Evolutionary conservation across 2,329 filamentous ascomycete genomes (phyloP), one percentile per base, ranked within the genome.

Genomic region (Aureobasidium vineae): DNA sequence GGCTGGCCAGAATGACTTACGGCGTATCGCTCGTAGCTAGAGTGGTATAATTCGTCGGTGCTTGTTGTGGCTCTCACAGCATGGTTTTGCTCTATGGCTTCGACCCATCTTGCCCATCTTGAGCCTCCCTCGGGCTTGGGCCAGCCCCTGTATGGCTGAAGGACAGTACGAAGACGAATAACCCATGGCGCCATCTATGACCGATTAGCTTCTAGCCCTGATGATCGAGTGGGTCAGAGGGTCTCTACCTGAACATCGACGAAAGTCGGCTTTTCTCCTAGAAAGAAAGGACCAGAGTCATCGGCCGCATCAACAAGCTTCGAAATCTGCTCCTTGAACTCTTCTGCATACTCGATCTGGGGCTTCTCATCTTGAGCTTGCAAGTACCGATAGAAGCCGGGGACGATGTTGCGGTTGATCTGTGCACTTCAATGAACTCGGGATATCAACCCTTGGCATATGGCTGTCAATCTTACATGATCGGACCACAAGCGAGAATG

Each of bases 401-500:
- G 90, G 1, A 96, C 85, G 65, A 96, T 86, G 70, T 88, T 83
- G 38, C 88, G 84, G 16, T 63, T 63, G 43, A 63, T 13, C 59
- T 63, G 31, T 63, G 45, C 15, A 13, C 5, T 4, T 26, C 36
- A 19, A 45, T 63, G 16, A 63, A 28, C 59, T 50, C n/a, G n/a
- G 31, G 3, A 11, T 13, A 38, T 26, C 28, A 43, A 75, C 85
- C 13, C 11, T 38, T 19, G 26, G 26, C 41, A 49, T 40, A 38
- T 8, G 6, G 31, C 23, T 16, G 4, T 21, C 41, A 38, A 38
- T 38, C 59, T 76, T 78, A 91, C 87, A 79, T 95, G 90, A 70
- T 94, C 89, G 31, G 87, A 84, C 92, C 92, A 96, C 11, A 95
- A 78, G 50, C 92, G 86, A 67, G 87, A 91, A 66, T 90, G 86